Conservation (phyloP, 2,329 filamentous ascomycete genomes). For the Hansfordia pulvinata region DNA sequence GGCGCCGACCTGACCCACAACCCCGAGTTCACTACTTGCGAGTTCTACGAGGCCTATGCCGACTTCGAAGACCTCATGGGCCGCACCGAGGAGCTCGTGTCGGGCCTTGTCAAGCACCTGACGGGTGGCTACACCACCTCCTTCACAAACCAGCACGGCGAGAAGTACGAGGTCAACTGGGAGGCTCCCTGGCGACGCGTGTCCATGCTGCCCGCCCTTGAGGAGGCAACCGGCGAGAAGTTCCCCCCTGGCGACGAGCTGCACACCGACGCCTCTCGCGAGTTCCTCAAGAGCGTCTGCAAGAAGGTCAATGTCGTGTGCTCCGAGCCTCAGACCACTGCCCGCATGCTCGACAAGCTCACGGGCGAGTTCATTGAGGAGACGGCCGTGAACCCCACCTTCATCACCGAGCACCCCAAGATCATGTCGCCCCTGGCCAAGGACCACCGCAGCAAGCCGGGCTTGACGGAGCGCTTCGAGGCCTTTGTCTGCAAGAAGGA, state of each 20-base stretch:
- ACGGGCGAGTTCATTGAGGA: slow-evolving; percentile 92
- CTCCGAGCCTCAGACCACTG: slow-evolving; percentile 79
- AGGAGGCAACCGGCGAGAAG: slow-evolving; percentile 81
- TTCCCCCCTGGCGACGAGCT: slow-evolving; percentile 84
- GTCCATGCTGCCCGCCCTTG: slow-evolving; percentile 90
- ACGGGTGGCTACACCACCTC: slow-evolving; percentile 76
- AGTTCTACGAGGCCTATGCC: slow-evolving; percentile 92
- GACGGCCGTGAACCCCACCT: slow-evolving; percentile 84
- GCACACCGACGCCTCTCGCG: slow-evolving; percentile 78
- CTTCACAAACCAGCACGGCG: slow-evolving; percentile 76
- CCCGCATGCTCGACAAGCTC: slow-evolving; percentile 92
- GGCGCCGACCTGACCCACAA: slow-evolving; percentile 90
- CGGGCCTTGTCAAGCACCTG: slow-evolving; percentile 74
- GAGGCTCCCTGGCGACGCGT: slow-evolving; percentile 83
- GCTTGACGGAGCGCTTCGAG: slow-evolving; percentile 93
- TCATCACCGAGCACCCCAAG: slow-evolving; percentile 68
- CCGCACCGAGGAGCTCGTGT: slow-evolving; percentile 86
- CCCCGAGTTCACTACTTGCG: slow-evolving; percentile 93
- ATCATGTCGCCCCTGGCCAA: slow-evolving; percentile 90
- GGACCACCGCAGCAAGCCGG: slow-evolving; percentile 69
- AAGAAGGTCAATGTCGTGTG: slow-evolving; percentile 89
- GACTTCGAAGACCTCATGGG: slow-evolving; percentile 87
- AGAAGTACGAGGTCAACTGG: slow-evolving; percentile 91
- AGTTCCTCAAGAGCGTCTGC: slow-evolving; percentile 72
- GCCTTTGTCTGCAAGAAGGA: slow-evolving; percentile 96